Base-by-base conservation (phyloP, 306 rosid genomes). In the Pueraria montana region DNA sequence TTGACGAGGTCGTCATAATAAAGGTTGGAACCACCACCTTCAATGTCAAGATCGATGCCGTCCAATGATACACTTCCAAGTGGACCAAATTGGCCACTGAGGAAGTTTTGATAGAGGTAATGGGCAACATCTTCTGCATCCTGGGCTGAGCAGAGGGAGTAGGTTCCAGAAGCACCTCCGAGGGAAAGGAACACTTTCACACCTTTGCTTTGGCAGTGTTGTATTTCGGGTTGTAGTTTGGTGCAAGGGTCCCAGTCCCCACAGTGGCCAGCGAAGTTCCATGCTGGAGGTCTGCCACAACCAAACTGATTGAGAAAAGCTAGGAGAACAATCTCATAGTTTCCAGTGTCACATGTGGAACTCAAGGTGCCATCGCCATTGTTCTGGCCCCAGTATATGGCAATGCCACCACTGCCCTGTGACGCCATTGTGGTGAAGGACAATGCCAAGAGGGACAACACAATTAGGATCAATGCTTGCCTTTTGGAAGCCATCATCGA, bases 331-430 rank as follows among this genome's bases (percentile, higher is more conserved):
- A 74, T 74, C 1, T 34, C 1, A 1, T n/a, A 74, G 50, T 74
- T 53, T n/a, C 11, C 30, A 5, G 78, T 53, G 49, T 36, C 50
- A 2, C 78, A 74, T 11, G 78, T 53, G 24, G 46, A 8, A 3
- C 7, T 36, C n/a, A 72, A 30, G 9, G n/a, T 30, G n/a, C 78
- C 78, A 73, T 89, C 91, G 3, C 63, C 20, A 2, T 61, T 73
- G 40, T 76, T 76, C 46, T 91, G 90, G 59, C 92, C 92, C 89
- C 92, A 89, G 20, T 89, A 91, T 46, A 87, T n/a, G 13, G 91
- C 88, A 4, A 89, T 74, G 1, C 69, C 83, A 0, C 81, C 84
- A 2, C 3, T 43, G 6, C 80, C n/a, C n/a, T n/a, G n/a, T n/a
- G n/a, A n/a, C n/a, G n/a, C n/a, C n/a, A n/a, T n/a, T n/a, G n/a